Base-by-base conservation (phyloP, 2,329 filamentous ascomycete genomes). In the Cryphonectria parasitica region DNA sequence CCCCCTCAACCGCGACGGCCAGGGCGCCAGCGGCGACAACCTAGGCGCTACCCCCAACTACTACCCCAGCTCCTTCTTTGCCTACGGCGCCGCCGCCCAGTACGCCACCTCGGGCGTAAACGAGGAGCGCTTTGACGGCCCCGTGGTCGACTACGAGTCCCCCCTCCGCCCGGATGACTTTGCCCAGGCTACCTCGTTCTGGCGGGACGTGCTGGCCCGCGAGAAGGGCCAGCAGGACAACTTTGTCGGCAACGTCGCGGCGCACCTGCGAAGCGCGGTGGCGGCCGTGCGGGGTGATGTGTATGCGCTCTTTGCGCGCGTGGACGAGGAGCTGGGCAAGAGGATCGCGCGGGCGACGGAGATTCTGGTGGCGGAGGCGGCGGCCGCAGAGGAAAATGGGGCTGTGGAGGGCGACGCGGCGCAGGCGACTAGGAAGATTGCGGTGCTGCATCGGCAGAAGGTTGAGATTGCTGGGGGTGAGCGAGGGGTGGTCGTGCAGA, bases 1-100 rank as follows among this genome's bases (percentile, higher is more conserved):
- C 8, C 80, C 80, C 0, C 82, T 79, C 73, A 77, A 83, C 74
- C 81, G 82, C 6, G 82, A 84, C 68, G 82, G 82, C 0, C 75
- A 78, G n/a, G 78, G 79, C 13, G 64, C 66, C 31, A 8, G 25
- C 25, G 68, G 66, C 41, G 68, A 63, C 28, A 67, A 39, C 54
- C 63, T 72, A 2, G 54, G 54, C 54, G 54, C 54, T 13, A 58
- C 54, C 61, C 54, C 43, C 34, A 68, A 70, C 5, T 66, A 64
- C 25, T 66, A 45, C n/a, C 63, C 64, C 15, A 62, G 54, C 25
- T 56, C 45, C 65, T 64, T 45, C 25, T 62, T 64, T 36, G 17
- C 62, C 28, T 52, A 69, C 28, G 65, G 15, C 34, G 63, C 28
- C 11, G 43, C 64, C n/a, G 66, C 65, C n/a, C 64, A 73, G 34